Conservation (phyloP, 164 flowering plant genomes). For the Saururus chinensis region DNA sequence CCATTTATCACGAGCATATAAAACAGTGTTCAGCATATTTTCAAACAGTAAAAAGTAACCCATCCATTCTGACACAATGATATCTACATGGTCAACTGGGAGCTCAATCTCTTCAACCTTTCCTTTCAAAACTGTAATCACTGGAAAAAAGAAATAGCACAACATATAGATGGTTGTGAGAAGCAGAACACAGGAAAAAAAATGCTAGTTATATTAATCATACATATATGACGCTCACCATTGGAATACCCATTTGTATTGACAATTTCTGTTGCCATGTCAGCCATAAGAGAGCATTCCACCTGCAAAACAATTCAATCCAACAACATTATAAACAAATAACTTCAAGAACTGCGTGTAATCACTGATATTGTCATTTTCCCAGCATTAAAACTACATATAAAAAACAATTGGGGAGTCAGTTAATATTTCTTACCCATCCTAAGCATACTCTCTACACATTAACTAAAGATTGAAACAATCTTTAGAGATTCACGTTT, state of each 20-base stretch:
- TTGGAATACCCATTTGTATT: slow-evolving; percentile 72
- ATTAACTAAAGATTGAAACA: too few relatives aligned
- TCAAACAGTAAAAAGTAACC: slow-evolving; percentile 92
- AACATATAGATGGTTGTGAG: neutral
- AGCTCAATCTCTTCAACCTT: slow-evolving; percentile 87
- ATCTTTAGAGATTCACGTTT: too few relatives aligned
- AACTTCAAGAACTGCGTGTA: neutral
- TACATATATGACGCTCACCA: slow-evolving; percentile 29
- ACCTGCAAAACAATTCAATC: slow-evolving; percentile 32
- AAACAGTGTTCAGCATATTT: slow-evolving; percentile 87
- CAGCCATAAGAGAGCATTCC: slow-evolving; percentile 96
- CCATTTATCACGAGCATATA: slow-evolving; percentile 98
- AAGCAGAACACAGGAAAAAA: neutral
- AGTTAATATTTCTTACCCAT: neutral
- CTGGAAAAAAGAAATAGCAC: slow-evolving; percentile 28
- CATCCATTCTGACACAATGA: slow-evolving; percentile 99
- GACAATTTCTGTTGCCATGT: slow-evolving; percentile 90
- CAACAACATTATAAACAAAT: neutral
- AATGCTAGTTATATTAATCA: neutral
- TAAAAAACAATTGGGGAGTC: neutral
- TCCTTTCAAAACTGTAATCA: slow-evolving; percentile 88
- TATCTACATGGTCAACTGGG: slow-evolving; percentile 82
- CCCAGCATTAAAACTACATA: neutral
- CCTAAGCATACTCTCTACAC: neutral
- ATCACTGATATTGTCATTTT: neutral